These are phyloP conservation scores for Omphalotus olearius DNA, from an alignment of 1,284 basidiomycete species.

Conservation along the genomic window DNA sequence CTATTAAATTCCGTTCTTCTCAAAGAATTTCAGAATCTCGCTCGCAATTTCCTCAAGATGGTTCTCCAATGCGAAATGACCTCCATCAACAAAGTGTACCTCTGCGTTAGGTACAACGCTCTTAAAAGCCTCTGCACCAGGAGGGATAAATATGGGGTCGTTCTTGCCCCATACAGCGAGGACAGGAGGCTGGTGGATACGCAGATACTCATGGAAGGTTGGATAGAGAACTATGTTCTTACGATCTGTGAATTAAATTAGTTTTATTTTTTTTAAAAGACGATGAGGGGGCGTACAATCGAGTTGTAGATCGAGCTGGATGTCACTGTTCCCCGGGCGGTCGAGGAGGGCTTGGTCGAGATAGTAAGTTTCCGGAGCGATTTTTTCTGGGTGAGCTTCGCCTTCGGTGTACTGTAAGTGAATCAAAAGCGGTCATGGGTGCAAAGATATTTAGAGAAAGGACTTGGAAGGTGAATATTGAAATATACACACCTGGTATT, in stretches of 20 bases:
- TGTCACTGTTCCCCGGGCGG: constrained; percentile 32
- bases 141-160: constrained; percentile 39
- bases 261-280: too few species aligned
- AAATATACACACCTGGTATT: constrained; percentile 24
- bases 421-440: neutral
- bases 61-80: constrained; percentile 43
- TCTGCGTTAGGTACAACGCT: constrained; percentile 32
- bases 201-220: constrained; percentile 40
- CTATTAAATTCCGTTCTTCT: constrained; percentile 12
- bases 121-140: constrained; percentile 42
- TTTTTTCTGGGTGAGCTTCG: constrained; percentile 26
- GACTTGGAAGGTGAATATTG: neutral
- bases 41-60: constrained; percentile 27
- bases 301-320: constrained; percentile 39
- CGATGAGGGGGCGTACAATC: constrained; percentile 28
- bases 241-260: constrained; percentile 20
- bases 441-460: neutral
- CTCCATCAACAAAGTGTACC: constrained; percentile 38
- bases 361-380: constrained; percentile 34
- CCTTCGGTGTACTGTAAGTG: constrained; percentile 30
- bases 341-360: constrained; percentile 38
- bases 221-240: constrained; percentile 41
- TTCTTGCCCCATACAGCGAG: constrained; percentile 46
- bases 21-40: constrained; percentile 28
- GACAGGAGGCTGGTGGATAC: constrained; percentile 32